phyloP scores from a whole-genome alignment of 139 green algal genomes.

The Ulvella scutata region DNA sequence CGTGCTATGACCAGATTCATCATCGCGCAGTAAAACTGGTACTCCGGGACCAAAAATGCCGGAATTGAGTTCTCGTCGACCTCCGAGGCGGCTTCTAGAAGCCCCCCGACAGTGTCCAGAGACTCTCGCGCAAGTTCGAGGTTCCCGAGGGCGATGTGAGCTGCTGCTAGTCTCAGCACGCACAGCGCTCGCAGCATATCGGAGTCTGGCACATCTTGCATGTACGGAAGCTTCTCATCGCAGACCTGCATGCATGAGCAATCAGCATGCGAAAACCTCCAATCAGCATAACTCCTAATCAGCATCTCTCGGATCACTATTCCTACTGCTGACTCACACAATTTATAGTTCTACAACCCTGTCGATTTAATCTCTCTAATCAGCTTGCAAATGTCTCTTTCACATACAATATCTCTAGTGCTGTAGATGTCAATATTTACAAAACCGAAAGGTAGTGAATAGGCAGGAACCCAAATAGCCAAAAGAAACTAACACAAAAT shows the following conservation, averaged over 20 bases:
- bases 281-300: no score
- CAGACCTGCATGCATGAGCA: neutral
- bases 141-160: neutral
- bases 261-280: no score
- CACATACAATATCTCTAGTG: no score
- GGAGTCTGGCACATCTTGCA: neutral
- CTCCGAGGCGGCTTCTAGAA: neutral
- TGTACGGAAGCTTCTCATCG: neutral
- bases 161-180: neutral
- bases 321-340: no score
- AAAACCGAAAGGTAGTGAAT: no score
- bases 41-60: neutral
- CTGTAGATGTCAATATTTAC: no score
- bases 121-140: neutral
- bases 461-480: no score
- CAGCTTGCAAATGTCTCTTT: no score
- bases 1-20: neutral
- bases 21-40: neutral
- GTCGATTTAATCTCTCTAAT: no score
- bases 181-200: neutral
- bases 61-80: neutral
- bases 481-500: no score
- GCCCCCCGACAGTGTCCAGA: neutral
- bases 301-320: no score
- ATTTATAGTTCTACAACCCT: no score